A percentile compares a stretch with the other conserved stretches of the same genome.
These are phyloP conservation scores for Singerocomus inundabilis DNA, from an alignment of 1,284 basidiomycete genomes.

Conservation along the genomic window DNA sequence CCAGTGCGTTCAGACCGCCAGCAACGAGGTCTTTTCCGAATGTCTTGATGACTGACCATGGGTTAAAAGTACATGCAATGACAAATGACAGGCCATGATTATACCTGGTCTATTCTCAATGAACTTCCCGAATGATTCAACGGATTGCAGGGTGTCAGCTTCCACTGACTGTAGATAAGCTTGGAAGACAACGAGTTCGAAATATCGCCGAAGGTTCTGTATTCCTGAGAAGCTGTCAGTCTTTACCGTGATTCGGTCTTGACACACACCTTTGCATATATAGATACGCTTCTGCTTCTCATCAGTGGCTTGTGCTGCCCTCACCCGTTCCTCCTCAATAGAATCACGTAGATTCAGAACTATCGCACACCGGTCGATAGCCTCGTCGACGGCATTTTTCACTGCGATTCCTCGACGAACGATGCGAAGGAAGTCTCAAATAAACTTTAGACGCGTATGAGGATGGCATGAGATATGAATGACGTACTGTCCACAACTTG, in stretches of 20 bases:
- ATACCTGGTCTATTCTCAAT: slow-evolving; percentile 79
- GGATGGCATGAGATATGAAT: slow-evolving; percentile 5
- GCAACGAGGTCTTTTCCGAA: slow-evolving; percentile 88
- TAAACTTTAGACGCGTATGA: slow-evolving; percentile 4
- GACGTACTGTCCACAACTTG: slow-evolving; percentile 76
- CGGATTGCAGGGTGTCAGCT: slow-evolving; percentile 77
- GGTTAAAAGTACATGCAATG: background rate
- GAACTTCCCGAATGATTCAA: slow-evolving; percentile 79
- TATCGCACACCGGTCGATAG: slow-evolving; percentile 85
- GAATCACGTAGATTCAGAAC: slow-evolving; percentile 85
- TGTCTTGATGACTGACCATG: slow-evolving; percentile 81
- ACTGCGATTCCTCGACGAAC: slow-evolving; percentile 87
- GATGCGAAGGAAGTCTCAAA: slow-evolving; percentile 84
- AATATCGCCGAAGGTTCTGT: slow-evolving; percentile 83
- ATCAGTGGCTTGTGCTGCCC: slow-evolving; percentile 77
- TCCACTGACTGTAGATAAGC: slow-evolving; percentile 87
- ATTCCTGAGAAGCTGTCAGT: slow-evolving; percentile 50
- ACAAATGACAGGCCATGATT: slow-evolving; percentile 6
- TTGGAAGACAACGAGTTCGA: slow-evolving; percentile 91
- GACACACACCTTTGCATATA: slow-evolving; percentile 64
- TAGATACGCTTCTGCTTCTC: slow-evolving; percentile 64
- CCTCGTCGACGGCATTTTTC: slow-evolving; percentile 88
- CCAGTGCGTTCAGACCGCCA: slow-evolving; percentile 80
- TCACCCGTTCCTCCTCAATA: slow-evolving; percentile 78
- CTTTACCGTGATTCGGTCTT: background rate